Base-by-base conservation (phyloP, 2,329 filamentous ascomycete species). In the Colletotrichum viniferum region DNA sequence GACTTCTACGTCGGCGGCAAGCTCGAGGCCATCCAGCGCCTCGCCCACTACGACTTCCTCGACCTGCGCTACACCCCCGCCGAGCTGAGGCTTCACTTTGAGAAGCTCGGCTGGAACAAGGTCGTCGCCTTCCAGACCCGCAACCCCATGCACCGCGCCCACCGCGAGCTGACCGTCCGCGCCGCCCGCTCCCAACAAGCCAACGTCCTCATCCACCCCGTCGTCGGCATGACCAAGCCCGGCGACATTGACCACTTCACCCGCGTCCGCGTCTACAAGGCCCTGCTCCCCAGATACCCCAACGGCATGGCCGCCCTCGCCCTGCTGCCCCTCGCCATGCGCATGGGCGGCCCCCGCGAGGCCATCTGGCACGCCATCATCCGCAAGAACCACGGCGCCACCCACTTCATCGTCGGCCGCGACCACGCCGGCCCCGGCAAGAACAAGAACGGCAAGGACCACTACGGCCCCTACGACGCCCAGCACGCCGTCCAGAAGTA, bases 221-320 rank as follows among this genome's bases (percentile, higher is more conserved):
- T 99, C 78, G 97, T 99, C 78, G 97, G 97, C 84, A 92, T 99
- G 82, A 99, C 97, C 85, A 99, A 99, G 91, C 97, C 97, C 74
- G 97, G 97, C 85, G 97, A 99, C 86, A 99, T 99, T 84, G 97
- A 99, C 87, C 97, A 99, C 91, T 99, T 99, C 90, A 99, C 97
- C 81, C 95, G 97, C 85, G 97, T 99, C 81, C 96, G 97, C 83
- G 97, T 98, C 82, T 99, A 99, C 92, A 95, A 98, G 91, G 96
- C 97, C 58, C 92, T 99, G 70, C 92, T 99, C 79, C 95, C 96
- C 80, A 93, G 97, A 83, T 99, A 99, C 88, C 97, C 97, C 86
- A 99, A 98, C 86, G 97, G 97, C 82, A 99, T 99, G 97, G 97
- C 97, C 75, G 96, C 97, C 52, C 92, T 99, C 78, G 96, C 96